phyloP scores from a whole-genome alignment of 495 filamentous ascomycete species.

The Tuber brumale region DNA sequence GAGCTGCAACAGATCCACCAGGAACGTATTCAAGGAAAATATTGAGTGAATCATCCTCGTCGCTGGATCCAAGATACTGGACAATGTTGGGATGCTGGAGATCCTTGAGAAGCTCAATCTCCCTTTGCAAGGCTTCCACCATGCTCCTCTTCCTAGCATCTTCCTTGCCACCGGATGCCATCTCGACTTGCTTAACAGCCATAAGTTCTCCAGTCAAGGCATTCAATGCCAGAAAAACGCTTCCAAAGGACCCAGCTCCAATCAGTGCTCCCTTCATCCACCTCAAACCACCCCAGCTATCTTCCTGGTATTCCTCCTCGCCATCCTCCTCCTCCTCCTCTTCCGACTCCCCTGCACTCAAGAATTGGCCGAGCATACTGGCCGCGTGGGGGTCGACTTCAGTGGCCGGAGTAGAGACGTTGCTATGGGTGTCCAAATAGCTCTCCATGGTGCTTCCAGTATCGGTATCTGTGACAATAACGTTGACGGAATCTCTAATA shows the following conservation, averaged over 20 bases:
- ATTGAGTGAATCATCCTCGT: constrained; percentile 86
- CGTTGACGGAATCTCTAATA: constrained; percentile 51
- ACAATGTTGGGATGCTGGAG: constrained; percentile 96
- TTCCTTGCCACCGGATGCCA: constrained; percentile 72
- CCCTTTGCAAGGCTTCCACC: constrained; percentile 92
- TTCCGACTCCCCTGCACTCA: constrained; percentile 85
- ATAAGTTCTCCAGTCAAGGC: constrained; percentile 95
- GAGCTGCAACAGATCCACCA: constrained; percentile 91
- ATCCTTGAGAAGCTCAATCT: constrained; percentile 89
- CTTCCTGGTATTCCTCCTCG: constrained; percentile 62
- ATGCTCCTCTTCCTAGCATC: constrained; percentile 94
- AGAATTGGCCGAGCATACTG: constrained; percentile 46
- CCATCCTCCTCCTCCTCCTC: constrained; percentile 67
- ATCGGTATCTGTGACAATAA: constrained; percentile 61
- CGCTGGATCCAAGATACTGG: constrained; percentile 90
- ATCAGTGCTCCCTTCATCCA: constrained; percentile 99
- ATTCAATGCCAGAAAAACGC: constrained; percentile 93
- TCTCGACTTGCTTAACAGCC: constrained; percentile 97
- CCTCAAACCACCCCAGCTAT: constrained; percentile 74
- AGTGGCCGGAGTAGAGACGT: constrained; percentile 57
- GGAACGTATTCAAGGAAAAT: constrained; percentile 99
- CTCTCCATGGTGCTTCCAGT: constrained; percentile 60
- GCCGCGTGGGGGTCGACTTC: constrained; percentile 46
- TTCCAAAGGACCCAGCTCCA: constrained; percentile 93
- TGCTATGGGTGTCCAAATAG: constrained; percentile 71